phyloP scores from a whole-genome alignment of 2,329 filamentous ascomycete genomes.

The Dactylellina cionopaga region DNA sequence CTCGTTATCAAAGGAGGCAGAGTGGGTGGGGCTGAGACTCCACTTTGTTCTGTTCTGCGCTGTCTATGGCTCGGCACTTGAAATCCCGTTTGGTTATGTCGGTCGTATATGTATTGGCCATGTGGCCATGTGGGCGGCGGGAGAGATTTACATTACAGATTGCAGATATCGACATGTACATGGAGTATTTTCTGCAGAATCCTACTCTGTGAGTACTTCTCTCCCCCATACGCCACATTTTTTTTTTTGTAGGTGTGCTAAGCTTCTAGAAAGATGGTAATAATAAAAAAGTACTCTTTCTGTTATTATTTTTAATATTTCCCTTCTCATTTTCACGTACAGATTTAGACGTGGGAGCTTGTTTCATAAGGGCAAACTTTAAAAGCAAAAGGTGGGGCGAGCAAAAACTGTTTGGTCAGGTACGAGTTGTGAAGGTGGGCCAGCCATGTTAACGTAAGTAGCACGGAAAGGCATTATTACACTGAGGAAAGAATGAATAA shows the following conservation, averaged over 20 bases:
- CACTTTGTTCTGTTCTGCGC: background rate
- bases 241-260: background rate
- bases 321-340: conserved; percentile 48
- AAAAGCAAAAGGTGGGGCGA: conserved; percentile 37
- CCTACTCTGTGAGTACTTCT: background rate
- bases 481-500: background rate
- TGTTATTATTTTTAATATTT: background rate
- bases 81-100: conserved; percentile 6
- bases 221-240: background rate
- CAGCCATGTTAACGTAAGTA: too few species aligned
- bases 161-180: conserved; percentile 9
- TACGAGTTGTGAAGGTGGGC: conserved; percentile 26
- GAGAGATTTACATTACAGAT: conserved; percentile 13
- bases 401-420: conserved; percentile 10
- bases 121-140: conserved; percentile 7
- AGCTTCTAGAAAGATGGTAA: conserved; percentile 18
- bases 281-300: background rate
- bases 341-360: conserved; percentile 34
- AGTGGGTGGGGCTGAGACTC: background rate
- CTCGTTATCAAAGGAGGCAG: background rate
- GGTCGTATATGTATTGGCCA: too few species aligned
- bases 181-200: background rate
- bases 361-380: conserved; percentile 53
- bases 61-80: background rate
- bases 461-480: background rate